Evolutionary conservation across 441 rosid genomes (phyloP).

Genomic region (Brassica hybrid): DNA sequence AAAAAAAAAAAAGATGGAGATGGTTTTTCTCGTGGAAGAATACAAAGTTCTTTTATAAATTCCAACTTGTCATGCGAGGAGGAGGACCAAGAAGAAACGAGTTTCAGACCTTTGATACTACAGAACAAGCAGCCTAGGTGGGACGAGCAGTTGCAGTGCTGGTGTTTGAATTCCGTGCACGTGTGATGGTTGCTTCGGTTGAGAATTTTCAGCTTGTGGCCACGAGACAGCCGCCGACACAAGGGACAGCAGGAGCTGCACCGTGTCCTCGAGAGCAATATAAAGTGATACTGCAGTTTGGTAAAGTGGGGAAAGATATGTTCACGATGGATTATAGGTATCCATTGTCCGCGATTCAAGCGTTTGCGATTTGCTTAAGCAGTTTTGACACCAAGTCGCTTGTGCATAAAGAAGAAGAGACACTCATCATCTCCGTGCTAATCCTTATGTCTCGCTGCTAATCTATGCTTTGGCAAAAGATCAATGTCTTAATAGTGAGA

Average conservation of each 20-base stretch:
- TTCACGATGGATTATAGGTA: conserved; percentile 65
- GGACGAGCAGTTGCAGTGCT: conserved; percentile 62
- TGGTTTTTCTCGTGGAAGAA: too few species aligned
- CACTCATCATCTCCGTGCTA: conserved; percentile 30
- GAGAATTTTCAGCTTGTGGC: conserved; percentile 62
- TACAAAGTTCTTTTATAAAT: too few species aligned
- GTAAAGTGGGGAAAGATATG: conserved; percentile 62
- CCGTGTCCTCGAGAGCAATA: conserved; percentile 52
- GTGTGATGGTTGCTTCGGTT: conserved; percentile 61
- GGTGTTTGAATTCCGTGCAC: conserved; percentile 63
- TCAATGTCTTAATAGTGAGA: conserved; percentile 34
- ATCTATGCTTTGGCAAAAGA: conserved; percentile 3
- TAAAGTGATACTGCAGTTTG: conserved; percentile 59
- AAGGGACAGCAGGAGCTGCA: conserved; percentile 42
- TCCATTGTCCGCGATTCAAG: conserved; percentile 63
- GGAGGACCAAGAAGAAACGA: conserved; percentile 28
- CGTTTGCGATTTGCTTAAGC: conserved; percentile 65
- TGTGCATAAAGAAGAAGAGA: conserved; percentile 24
- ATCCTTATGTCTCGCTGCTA: conserved; percentile 13
- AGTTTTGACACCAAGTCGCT: conserved; percentile 67
- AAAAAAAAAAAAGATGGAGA: too few species aligned
- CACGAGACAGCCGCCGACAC: conserved; percentile 34
- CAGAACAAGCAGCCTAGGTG: conserved; percentile 65
- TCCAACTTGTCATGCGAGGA: conserved; percentile 25
- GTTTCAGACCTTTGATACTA: conserved; percentile 48